Conservation (phyloP, 495 filamentous ascomycete species). For the Penicillium egyptiacum region DNA sequence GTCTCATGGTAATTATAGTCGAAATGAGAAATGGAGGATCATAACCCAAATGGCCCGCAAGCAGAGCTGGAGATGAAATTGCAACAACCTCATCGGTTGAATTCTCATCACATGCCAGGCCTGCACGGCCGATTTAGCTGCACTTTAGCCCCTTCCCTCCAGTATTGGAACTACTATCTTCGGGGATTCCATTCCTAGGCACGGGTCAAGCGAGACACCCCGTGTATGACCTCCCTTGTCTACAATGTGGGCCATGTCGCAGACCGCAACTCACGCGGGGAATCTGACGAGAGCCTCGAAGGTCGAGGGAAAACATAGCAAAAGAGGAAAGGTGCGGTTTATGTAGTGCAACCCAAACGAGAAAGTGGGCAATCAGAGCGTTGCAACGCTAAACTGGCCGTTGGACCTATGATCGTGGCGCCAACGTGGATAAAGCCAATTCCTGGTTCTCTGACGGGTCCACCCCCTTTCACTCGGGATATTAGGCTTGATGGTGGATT, state of each 20-base stretch:
- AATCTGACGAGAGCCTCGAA: not conserved
- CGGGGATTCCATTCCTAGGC: not conserved
- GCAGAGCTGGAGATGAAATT: constrained; percentile 14
- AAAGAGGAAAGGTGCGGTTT: not conserved
- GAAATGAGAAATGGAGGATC: not conserved
- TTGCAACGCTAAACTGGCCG: constrained; percentile 6
- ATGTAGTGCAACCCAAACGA: constrained; percentile 20
- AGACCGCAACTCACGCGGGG: too few species aligned
- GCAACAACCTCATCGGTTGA: constrained; percentile 16
- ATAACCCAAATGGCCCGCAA: not conserved
- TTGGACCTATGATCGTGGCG: constrained; percentile 11
- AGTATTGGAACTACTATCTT: not conserved
- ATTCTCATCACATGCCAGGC: constrained; percentile 16
- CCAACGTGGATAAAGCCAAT: constrained; percentile 13
- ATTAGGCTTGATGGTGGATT: not conserved
- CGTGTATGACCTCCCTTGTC: not conserved
- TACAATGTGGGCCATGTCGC: not conserved
- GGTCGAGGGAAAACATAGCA: not conserved
- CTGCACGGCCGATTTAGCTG: constrained; percentile 1
- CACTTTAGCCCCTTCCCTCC: not conserved
- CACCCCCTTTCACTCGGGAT: not conserved
- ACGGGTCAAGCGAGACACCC: constrained; percentile 16
- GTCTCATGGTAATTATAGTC: constrained; percentile 1
- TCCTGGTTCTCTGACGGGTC: not conserved
- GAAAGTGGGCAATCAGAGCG: constrained; percentile 1